phyloP scores from a whole-genome alignment of 495 filamentous ascomycete species.

The Podospora anserina region DNA sequence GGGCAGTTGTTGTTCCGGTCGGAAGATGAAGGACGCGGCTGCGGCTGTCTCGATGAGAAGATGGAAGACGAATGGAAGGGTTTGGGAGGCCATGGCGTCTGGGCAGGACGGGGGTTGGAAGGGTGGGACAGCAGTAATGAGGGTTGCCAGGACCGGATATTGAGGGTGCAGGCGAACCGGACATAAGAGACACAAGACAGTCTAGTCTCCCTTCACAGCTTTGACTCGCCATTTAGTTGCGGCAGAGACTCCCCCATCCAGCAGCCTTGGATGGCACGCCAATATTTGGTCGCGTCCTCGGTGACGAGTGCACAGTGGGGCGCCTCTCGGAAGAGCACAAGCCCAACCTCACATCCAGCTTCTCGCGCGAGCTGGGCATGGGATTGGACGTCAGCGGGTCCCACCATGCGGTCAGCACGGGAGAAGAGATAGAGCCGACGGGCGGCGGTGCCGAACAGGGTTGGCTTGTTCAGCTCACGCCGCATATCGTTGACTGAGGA shows the following conservation, averaged over 20 bases:
- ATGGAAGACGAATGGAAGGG: not conserved
- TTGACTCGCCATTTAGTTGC: not conserved
- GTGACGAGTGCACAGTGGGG: not conserved
- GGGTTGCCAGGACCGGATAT: too few species aligned
- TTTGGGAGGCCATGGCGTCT: not conserved
- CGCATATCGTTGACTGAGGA: not conserved
- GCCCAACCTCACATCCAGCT: not conserved
- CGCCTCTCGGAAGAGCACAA: not conserved
- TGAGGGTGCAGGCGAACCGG: too few species aligned
- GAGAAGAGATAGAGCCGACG: not conserved
- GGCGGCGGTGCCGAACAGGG: not conserved
- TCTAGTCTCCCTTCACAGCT: not conserved
- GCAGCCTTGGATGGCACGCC: not conserved
- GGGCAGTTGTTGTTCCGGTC: not conserved
- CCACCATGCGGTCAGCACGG: not conserved
- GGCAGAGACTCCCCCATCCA: not conserved
- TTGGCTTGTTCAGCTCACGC: not conserved
- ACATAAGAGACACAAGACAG: too few species aligned
- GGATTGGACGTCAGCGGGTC: not conserved
- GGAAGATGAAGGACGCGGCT: not conserved
- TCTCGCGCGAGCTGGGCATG: not conserved
- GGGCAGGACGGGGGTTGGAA: not conserved
- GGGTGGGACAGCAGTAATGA: not conserved
- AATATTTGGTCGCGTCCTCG: not conserved
- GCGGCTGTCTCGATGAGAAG: not conserved